These are phyloP conservation scores for Aspergillus texensis DNA, from an alignment of 2,329 filamentous ascomycete species.

Conservation along the genomic window DNA sequence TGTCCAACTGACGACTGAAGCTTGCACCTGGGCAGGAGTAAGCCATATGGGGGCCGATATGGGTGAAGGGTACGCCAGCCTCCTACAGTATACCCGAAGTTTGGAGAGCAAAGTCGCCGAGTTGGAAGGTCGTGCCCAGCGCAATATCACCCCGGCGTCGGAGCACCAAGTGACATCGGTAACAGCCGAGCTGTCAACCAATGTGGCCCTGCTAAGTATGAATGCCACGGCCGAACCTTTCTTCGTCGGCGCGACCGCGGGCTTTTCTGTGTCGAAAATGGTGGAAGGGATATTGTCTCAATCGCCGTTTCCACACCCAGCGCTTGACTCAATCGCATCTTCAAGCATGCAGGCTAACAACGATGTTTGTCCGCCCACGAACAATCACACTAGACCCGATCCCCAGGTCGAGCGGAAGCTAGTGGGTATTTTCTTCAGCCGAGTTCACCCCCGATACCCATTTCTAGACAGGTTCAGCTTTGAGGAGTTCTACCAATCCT, in stretches of 20 bases:
- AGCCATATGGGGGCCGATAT: neutral
- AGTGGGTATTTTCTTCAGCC: neutral
- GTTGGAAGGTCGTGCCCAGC: neutral
- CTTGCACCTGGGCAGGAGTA: neutral
- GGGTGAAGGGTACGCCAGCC: neutral
- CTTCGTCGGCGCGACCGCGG: neutral
- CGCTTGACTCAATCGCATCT: neutral
- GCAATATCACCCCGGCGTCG: neutral
- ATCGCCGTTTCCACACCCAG: neutral
- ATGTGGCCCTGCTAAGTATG: neutral
- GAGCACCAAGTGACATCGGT: neutral
- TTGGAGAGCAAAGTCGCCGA: neutral
- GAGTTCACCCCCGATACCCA: neutral
- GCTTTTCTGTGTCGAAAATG: neutral
- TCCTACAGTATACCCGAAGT: neutral
- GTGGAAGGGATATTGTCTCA: neutral
- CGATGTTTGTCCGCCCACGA: neutral
- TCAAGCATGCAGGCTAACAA: neutral
- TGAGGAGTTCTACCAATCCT: neutral
- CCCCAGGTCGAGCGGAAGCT: neutral
- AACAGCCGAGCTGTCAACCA: neutral
- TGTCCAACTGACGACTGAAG: neutral
- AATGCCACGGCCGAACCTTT: neutral
- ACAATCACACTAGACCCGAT: neutral
- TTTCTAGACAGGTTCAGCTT: neutral